Evolutionary conservation across 108 stramenopile genomes (phyloP).

Genomic region (Pseudonitzschia pungens): DNA sequence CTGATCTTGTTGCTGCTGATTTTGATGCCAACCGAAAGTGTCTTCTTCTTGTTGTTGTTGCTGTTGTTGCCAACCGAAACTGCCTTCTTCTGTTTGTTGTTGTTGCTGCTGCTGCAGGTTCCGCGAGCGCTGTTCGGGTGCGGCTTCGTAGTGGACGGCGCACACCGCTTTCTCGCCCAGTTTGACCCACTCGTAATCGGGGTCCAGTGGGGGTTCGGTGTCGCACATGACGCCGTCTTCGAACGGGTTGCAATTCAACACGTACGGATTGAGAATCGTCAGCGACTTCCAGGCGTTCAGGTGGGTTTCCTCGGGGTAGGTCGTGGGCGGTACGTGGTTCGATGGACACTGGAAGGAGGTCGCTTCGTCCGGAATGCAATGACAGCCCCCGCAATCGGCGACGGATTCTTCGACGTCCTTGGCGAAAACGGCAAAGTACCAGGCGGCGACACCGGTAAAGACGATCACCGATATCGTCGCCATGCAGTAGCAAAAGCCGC

Average conservation of each 20-base stretch:
- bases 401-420: slow-evolving; percentile 6
- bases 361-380: slow-evolving; percentile 13
- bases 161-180: slow-evolving; percentile 31
- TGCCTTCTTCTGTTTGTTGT: neutral
- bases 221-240: slow-evolving; percentile 10
- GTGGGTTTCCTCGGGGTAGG: neutral
- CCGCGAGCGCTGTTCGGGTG: too few species aligned
- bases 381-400: slow-evolving; percentile 24
- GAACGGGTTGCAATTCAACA: slow-evolving; percentile 32
- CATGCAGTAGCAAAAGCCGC: neutral
- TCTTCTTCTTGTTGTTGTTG: neutral
- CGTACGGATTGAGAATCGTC: slow-evolving; percentile 26
- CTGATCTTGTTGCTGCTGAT: too few species aligned
- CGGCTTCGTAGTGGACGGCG: slow-evolving; percentile 34
- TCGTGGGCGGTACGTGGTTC: neutral
- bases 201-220: slow-evolving; percentile 20
- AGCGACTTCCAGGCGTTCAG: slow-evolving; percentile 18
- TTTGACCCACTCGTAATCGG: neutral
- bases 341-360: slow-evolving; percentile 5
- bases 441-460: neutral
- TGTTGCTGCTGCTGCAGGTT: neutral
- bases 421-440: slow-evolving; percentile 15
- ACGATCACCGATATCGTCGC: neutral
- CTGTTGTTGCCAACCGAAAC: too few species aligned
- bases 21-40: too few species aligned